Percentiles rank a stretch among this genome's conserved stretches.
These are phyloP conservation scores for Diaporthe australafricana DNA, from an alignment of 2,329 filamentous ascomycete species.

Conservation along the genomic window DNA sequence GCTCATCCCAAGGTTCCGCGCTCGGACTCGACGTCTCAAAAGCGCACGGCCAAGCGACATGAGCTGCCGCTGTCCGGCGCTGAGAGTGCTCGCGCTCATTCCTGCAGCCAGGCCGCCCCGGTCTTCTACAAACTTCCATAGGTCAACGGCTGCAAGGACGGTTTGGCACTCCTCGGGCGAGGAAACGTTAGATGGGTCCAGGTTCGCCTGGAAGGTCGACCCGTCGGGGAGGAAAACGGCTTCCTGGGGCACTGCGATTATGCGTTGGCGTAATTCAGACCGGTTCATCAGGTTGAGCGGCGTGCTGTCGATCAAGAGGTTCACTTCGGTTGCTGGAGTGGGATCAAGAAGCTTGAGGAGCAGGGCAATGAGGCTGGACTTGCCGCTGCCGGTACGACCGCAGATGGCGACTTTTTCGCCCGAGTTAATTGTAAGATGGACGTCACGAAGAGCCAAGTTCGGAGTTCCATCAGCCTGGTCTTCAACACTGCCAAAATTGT, in stretches of 20 bases:
- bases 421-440: slow-evolving; percentile 45
- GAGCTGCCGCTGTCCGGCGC: slow-evolving; percentile 63
- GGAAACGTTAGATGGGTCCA: slow-evolving; percentile 53
- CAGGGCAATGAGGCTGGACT: slow-evolving; percentile 55
- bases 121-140: slow-evolving; percentile 48
- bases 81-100: slow-evolving; percentile 61
- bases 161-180: slow-evolving; percentile 48
- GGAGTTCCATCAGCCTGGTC: neutral
- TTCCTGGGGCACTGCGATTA: slow-evolving; percentile 66
- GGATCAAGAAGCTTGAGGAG: slow-evolving; percentile 57
- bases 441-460: slow-evolving; percentile 42
- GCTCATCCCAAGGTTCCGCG: slow-evolving; percentile 39
- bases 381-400: slow-evolving; percentile 59
- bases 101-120: slow-evolving; percentile 49
- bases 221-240: slow-evolving; percentile 62
- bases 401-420: slow-evolving; percentile 54
- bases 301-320: slow-evolving; percentile 57
- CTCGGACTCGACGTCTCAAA: slow-evolving; percentile 42
- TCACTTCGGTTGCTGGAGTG: slow-evolving; percentile 37
- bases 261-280: slow-evolving; percentile 54
- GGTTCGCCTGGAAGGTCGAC: slow-evolving; percentile 53
- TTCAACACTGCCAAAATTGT: neutral
- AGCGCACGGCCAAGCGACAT: slow-evolving; percentile 44
- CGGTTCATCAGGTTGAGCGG: slow-evolving; percentile 53
- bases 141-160: slow-evolving; percentile 49